These are phyloP conservation scores for Saccharomyces hybrid DNA, from an alignment of 1,139 yeast genomes.

Conservation along the genomic window DNA sequence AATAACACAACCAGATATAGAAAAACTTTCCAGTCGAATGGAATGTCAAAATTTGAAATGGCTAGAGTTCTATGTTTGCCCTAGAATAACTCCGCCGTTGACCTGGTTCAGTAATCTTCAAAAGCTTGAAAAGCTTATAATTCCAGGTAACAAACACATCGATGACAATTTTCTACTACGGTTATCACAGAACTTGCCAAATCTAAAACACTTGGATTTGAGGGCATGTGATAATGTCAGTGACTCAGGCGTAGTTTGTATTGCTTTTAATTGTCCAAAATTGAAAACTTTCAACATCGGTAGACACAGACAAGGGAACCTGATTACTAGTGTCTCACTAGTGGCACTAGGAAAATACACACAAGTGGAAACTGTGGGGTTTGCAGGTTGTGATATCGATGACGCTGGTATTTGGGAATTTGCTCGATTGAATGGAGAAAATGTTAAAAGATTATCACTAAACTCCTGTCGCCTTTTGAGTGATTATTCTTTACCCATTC, in stretches of 20 bases:
- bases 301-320: slow-evolving; percentile 65
- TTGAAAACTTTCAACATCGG: slow-evolving; percentile 66
- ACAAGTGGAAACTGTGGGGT: slow-evolving; percentile 62
- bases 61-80: slow-evolving; percentile 82
- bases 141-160: slow-evolving; percentile 69
- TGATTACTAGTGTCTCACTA: slow-evolving; percentile 66
- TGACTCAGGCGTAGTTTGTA: slow-evolving; percentile 63
- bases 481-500: slow-evolving; percentile 58
- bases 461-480: slow-evolving; percentile 67
- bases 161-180: slow-evolving; percentile 51
- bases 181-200: slow-evolving; percentile 51
- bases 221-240: slow-evolving; percentile 79
- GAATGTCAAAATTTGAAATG: slow-evolving; percentile 47
- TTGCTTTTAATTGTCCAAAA: slow-evolving; percentile 53
- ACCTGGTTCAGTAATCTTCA: slow-evolving; percentile 37
- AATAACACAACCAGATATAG: slow-evolving; percentile 40
- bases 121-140: slow-evolving; percentile 48
- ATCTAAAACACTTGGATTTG: slow-evolving; percentile 59
- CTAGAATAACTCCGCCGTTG: slow-evolving; percentile 53
- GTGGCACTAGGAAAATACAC: slow-evolving; percentile 49
- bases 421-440: slow-evolving; percentile 50
- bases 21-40: slow-evolving; percentile 34
- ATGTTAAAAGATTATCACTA: slow-evolving; percentile 61
- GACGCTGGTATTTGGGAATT: slow-evolving; percentile 79
- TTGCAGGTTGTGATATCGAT: slow-evolving; percentile 80